phyloP scores from a whole-genome alignment of 2,329 filamentous ascomycete genomes.

The Colletotrichum magnum region DNA sequence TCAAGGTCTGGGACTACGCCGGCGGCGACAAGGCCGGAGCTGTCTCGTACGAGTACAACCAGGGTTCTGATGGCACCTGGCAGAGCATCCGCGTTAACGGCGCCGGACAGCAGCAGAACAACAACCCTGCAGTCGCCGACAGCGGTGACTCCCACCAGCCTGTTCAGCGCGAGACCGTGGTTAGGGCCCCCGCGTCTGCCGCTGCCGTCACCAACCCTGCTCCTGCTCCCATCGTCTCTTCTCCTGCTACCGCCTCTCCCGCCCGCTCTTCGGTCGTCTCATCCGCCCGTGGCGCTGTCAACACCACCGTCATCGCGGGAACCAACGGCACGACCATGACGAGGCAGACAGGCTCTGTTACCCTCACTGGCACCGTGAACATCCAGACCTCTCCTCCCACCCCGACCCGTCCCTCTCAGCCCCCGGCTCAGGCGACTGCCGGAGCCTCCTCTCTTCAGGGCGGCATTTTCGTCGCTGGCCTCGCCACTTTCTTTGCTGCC shows the following conservation, averaged over 20 bases:
- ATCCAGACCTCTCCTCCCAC: constrained; percentile 42
- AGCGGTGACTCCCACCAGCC: background rate
- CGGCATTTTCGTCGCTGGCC: constrained; percentile 18
- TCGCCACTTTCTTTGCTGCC: constrained; percentile 30
- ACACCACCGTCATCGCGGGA: constrained; percentile 46
- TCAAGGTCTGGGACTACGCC: constrained; percentile 49
- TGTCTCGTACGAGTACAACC: constrained; percentile 47
- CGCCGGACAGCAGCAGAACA: constrained; percentile 44
- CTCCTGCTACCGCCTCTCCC: background rate
- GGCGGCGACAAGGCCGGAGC: constrained; percentile 46
- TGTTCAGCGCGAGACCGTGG: background rate
- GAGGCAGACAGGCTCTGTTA: constrained; percentile 7
- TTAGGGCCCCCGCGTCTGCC: background rate
- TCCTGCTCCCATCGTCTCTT: background rate
- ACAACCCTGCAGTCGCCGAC: background rate
- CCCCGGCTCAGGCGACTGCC: background rate
- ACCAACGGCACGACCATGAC: constrained; percentile 49
- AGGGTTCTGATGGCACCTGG: constrained; percentile 46
- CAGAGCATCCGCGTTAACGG: constrained; percentile 48
- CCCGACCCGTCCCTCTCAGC: constrained; percentile 48
- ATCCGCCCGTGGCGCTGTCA: constrained; percentile 9
- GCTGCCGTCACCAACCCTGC: background rate
- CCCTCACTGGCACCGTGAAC: constrained; percentile 45
- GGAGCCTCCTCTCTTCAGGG: constrained; percentile 17
- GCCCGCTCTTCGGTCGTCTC: background rate